Conservation (phyloP, 352 stramenopile genomes). For the Phytopythium aichiense region DNA sequence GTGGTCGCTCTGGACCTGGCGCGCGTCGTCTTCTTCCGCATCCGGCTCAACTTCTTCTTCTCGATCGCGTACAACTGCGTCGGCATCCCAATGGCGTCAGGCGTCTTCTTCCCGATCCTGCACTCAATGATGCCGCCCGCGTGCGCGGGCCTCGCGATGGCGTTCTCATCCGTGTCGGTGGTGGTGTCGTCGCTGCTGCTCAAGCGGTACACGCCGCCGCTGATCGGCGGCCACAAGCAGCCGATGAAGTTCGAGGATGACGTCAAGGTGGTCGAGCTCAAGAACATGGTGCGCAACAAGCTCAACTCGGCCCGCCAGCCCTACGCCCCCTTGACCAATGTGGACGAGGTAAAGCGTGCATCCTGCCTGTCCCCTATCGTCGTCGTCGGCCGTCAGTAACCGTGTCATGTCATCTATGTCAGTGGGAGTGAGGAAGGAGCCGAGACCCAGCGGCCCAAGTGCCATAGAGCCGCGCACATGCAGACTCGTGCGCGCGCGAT, state of each 20-base stretch:
- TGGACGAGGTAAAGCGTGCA: slow-evolving; percentile 32
- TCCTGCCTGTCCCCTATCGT: neutral
- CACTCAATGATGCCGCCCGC: slow-evolving; percentile 82
- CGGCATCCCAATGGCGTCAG: slow-evolving; percentile 79
- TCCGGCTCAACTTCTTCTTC: slow-evolving; percentile 87
- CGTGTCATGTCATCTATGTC: neutral
- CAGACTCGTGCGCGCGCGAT: neutral
- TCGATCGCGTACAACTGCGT: slow-evolving; percentile 86
- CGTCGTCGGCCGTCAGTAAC: neutral
- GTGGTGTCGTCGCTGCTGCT: slow-evolving; percentile 82
- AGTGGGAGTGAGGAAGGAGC: slow-evolving; percentile 8
- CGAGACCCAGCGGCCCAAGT: neutral
- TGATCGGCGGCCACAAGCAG: slow-evolving; percentile 31
- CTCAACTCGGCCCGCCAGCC: slow-evolving; percentile 50
- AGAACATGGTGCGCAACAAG: slow-evolving; percentile 66
- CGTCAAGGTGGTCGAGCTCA: slow-evolving; percentile 66
- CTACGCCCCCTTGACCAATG: slow-evolving; percentile 66
- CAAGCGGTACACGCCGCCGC: slow-evolving; percentile 65
- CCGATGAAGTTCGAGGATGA: slow-evolving; percentile 56
- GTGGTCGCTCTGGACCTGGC: slow-evolving; percentile 80
- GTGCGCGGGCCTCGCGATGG: slow-evolving; percentile 84
- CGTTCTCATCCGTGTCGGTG: slow-evolving; percentile 86
- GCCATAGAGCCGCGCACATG: neutral
- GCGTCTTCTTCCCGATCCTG: slow-evolving; percentile 81
- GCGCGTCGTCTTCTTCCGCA: slow-evolving; percentile 76